phyloP scores from a whole-genome alignment of 192 early-diverging fungal species.

The Coemansia sp. region DNA sequence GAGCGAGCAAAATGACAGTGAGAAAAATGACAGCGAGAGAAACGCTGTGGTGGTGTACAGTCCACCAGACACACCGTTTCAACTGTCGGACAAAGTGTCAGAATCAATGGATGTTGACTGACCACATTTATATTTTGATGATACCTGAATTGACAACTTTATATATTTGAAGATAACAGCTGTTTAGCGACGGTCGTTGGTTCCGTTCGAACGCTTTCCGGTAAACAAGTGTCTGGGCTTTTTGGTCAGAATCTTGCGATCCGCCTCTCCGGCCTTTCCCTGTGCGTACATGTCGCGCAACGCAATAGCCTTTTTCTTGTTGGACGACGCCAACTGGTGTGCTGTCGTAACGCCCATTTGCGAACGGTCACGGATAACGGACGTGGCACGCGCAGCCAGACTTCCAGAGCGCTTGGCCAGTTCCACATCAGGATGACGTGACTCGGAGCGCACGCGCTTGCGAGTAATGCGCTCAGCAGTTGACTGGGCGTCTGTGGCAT shows the following conservation, averaged over 20 bases:
- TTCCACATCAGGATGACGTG: conserved; percentile 61
- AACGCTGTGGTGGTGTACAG: conserved; percentile 24
- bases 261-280: conserved; percentile 89
- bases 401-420: conserved; percentile 62
- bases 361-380: conserved; percentile 63
- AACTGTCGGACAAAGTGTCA: neutral
- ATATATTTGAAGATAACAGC: neutral
- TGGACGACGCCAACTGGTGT: conserved; percentile 55
- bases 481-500: conserved; percentile 55
- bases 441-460: conserved; percentile 77
- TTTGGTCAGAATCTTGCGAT: conserved; percentile 86
- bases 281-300: conserved; percentile 74
- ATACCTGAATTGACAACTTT: no score
- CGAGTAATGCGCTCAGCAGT: conserved; percentile 65
- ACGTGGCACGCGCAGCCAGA: conserved; percentile 61
- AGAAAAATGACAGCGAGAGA: neutral
- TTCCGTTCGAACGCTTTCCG: conserved; percentile 82
- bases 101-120: conserved; percentile 33
- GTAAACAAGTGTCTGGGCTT: conserved; percentile 98
- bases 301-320: conserved; percentile 73
- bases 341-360: conserved; percentile 73
- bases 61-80: neutral
- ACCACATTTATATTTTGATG: neutral
- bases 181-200: conserved; percentile 67
- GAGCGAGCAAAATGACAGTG: neutral